Evolutionary conservation across 768 basidiomycete genomes (phyloP).

Genomic region (Leccinum barrowsii): DNA sequence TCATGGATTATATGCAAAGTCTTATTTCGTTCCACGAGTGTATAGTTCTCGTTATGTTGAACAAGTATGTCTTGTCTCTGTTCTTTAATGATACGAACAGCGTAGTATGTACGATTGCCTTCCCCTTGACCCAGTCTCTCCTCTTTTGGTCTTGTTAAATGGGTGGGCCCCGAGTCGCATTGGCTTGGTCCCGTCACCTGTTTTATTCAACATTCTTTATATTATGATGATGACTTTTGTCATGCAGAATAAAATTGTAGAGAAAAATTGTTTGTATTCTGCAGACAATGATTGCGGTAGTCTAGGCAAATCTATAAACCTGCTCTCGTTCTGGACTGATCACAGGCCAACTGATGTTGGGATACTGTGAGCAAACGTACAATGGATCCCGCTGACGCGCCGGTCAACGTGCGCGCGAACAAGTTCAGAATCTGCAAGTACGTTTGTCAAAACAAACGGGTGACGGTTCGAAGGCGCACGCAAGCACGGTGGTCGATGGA

Average conservation of each 20-base stretch:
- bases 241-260: conserved; percentile 14
- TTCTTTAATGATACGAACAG: conserved; percentile 25
- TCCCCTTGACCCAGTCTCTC: background rate
- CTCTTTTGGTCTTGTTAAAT: conserved; percentile 11
- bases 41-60: conserved; percentile 9
- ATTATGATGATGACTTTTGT: background rate
- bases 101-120: conserved; percentile 31
- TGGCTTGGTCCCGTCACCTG: conserved; percentile 1
- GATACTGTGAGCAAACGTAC: conserved; percentile 19
- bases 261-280: conserved; percentile 27
- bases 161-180: background rate
- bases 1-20: background rate
- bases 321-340: background rate
- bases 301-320: background rate
- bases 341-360: conserved; percentile 33
- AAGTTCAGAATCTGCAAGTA: no score
- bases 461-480: no score
- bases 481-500: conserved; percentile 14
- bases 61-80: conserved; percentile 13
- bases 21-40: background rate
- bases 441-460: no score
- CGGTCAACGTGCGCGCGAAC: no score
- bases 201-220: background rate
- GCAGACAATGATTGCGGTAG: background rate
- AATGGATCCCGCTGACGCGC: background rate